Percentiles rank a stretch among this genome's conserved stretches.
Evolutionary conservation across 1,284 basidiomycete species (phyloP).

Genomic region (Cystobasidium sp.): DNA sequence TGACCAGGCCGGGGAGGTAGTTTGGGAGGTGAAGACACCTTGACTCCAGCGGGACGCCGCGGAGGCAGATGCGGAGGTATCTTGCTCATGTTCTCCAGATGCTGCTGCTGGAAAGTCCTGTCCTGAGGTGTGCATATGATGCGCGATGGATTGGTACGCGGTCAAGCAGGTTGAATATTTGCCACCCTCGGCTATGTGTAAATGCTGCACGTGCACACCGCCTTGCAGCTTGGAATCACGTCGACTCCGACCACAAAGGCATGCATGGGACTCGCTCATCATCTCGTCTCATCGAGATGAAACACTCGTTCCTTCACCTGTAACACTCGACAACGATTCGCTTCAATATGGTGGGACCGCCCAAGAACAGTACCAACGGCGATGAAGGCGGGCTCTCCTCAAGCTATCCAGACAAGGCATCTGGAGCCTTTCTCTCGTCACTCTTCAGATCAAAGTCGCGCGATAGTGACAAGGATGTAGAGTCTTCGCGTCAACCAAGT

Average conservation of each 20-base stretch:
- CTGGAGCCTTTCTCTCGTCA: slow-evolving; percentile 7
- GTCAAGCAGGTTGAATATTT: too few relatives aligned
- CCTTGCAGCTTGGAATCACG: not conserved
- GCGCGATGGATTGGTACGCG: too few relatives aligned
- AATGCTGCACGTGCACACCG: not conserved
- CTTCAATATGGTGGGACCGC: not conserved
- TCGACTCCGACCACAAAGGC: not conserved
- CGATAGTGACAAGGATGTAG: slow-evolving; percentile 16
- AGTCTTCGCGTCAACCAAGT: too few relatives aligned
- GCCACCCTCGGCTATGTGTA: too few relatives aligned
- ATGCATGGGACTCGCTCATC: not conserved
- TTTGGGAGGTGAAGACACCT: not conserved
- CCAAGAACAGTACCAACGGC: slow-evolving; percentile 1
- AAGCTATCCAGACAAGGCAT: slow-evolving; percentile 6
- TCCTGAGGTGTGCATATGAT: too few relatives aligned
- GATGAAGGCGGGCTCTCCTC: slow-evolving; percentile 4
- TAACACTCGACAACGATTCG: not conserved
- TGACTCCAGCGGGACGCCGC: not conserved
- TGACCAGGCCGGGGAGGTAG: slow-evolving; percentile 10
- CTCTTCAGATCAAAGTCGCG: slow-evolving; percentile 15
- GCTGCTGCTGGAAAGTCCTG: too few relatives aligned
- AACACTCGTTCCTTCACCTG: not conserved
- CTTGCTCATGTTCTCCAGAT: not conserved
- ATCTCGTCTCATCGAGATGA: not conserved
- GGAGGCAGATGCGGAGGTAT: not conserved